Evolutionary conservation across 202 grass and related monocot species (phyloP).

Genomic region (Thinopyrum obtusiflorum): DNA sequence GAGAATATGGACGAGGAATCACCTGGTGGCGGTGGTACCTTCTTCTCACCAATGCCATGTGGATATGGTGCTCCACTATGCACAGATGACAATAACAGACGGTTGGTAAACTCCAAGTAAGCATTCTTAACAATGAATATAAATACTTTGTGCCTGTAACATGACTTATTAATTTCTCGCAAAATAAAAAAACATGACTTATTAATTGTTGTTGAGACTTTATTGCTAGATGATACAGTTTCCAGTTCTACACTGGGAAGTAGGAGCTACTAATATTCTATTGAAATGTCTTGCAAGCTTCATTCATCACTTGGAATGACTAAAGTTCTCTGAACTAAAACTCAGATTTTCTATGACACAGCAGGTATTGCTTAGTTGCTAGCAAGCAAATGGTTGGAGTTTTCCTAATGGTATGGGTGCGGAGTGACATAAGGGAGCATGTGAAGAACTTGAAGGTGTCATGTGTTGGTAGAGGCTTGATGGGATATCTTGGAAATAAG

Average conservation of each 20-base stretch:
- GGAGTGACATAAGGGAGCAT: slow-evolving; percentile 75
- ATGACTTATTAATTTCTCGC: not conserved
- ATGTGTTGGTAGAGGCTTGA: slow-evolving; percentile 90
- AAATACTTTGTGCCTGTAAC: not conserved
- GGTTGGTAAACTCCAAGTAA: slow-evolving; percentile 50
- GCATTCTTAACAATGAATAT: not conserved
- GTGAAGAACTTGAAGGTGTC: slow-evolving; percentile 95
- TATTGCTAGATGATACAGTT: not conserved
- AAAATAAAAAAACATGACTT: not conserved
- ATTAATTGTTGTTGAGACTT: not conserved
- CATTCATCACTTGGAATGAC: not conserved
- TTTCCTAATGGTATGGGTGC: slow-evolving; percentile 90
- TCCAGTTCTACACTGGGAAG: not conserved
- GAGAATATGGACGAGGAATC: slow-evolving; percentile 75
- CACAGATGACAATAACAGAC: slow-evolving; percentile 46
- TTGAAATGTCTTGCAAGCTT: not conserved
- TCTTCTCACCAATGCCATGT: slow-evolving; percentile 65
- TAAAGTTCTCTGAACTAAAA: slow-evolving; percentile 16
- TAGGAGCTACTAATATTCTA: not conserved
- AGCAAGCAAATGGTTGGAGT: slow-evolving; percentile 99
- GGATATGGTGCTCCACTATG: slow-evolving; percentile 58
- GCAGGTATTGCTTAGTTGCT: slow-evolving; percentile 85
- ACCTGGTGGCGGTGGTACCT: slow-evolving; percentile 46
- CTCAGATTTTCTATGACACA: not conserved
- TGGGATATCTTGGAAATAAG: slow-evolving; percentile 99